These are phyloP conservation scores for Eimeria sp. DNA, from an alignment of 169 alveolate species.

Conservation along the genomic window DNA sequence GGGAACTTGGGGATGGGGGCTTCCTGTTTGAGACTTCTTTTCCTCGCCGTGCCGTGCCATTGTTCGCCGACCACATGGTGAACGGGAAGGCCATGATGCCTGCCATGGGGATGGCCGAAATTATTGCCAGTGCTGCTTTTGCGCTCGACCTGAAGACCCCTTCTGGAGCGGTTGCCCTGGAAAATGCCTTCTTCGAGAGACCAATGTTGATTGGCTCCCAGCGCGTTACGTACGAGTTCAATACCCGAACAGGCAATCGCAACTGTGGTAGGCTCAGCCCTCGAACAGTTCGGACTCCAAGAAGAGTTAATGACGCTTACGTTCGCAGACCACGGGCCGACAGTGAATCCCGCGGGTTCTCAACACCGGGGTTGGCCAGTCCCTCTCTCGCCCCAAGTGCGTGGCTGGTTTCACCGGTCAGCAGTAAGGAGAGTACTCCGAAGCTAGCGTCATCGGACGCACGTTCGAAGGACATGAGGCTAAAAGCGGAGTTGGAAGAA, in stretches of 20 bases:
- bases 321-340: conserved; percentile 73
- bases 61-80: conserved; percentile 88
- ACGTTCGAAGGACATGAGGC: conserved; percentile 25
- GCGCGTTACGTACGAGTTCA: conserved; percentile 82
- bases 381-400: conserved; percentile 69
- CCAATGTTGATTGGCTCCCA: conserved; percentile 84
- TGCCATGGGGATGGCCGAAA: conserved; percentile 88
- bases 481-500: conserved; percentile 58
- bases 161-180: conserved; percentile 78
- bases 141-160: conserved; percentile 79
- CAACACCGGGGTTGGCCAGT: conserved; percentile 48
- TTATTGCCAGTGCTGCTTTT: conserved; percentile 87
- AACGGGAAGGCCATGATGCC: conserved; percentile 88
- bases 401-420: conserved; percentile 64
- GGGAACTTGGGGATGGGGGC: conserved; percentile 68
- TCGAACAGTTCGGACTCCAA: conserved; percentile 81
- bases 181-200: conserved; percentile 83
- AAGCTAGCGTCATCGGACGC: conserved; percentile 57
- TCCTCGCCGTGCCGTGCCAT: conserved; percentile 85
- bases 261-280: conserved; percentile 77
- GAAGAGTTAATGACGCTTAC: conserved; percentile 81
- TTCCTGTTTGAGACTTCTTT: conserved; percentile 79
- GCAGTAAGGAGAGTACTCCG: conserved; percentile 71
- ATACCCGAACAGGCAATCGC: conserved; percentile 45
- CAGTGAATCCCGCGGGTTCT: conserved; percentile 65